Evolutionary conservation across 352 stramenopile genomes (phyloP).

Genomic region (Phytophthora macrochlamydospora): DNA sequence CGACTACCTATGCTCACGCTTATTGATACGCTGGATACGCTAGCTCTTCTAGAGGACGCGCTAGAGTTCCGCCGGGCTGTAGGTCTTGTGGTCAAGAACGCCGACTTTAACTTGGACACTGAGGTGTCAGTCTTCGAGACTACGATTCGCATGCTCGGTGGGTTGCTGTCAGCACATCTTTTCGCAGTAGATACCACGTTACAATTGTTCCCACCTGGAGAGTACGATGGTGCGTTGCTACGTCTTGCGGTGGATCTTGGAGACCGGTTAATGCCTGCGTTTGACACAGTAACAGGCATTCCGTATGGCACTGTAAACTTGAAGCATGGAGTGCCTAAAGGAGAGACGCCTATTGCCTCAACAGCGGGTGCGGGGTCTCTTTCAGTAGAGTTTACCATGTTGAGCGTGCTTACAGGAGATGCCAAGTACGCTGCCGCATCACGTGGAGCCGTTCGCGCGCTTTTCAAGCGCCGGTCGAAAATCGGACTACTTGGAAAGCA

Average conservation of each 20-base stretch:
- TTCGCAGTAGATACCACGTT: conserved; percentile 69
- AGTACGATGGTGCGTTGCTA: conserved; percentile 94
- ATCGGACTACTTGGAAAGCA: conserved; percentile 96
- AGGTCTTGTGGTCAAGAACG: conserved; percentile 54
- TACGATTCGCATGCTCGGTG: conserved; percentile 92
- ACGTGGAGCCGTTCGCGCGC: conserved; percentile 63
- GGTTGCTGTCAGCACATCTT: conserved; percentile 90
- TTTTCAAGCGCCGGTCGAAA: conserved; percentile 78
- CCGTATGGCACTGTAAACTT: conserved; percentile 98
- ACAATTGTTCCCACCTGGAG: conserved; percentile 55
- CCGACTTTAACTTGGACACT: conserved; percentile 85
- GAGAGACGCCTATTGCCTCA: conserved; percentile 95
- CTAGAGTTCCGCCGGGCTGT: conserved; percentile 78
- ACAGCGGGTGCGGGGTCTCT: conserved; percentile 96
- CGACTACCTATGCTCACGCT: conserved; percentile 89
- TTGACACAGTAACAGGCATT: conserved; percentile 95
- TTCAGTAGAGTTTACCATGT: conserved; percentile 96
- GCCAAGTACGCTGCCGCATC: conserved; percentile 72
- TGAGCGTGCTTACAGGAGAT: conserved; percentile 87
- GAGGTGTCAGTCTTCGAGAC: conserved; percentile 94
- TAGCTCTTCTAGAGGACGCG: conserved; percentile 84
- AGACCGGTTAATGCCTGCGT: conserved; percentile 95
- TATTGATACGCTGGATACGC: conserved; percentile 91
- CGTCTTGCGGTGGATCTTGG: conserved; percentile 94
- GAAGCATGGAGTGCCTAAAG: conserved; percentile 80